phyloP scores from a whole-genome alignment of 345 rosid species.

The Acer saccharum region DNA sequence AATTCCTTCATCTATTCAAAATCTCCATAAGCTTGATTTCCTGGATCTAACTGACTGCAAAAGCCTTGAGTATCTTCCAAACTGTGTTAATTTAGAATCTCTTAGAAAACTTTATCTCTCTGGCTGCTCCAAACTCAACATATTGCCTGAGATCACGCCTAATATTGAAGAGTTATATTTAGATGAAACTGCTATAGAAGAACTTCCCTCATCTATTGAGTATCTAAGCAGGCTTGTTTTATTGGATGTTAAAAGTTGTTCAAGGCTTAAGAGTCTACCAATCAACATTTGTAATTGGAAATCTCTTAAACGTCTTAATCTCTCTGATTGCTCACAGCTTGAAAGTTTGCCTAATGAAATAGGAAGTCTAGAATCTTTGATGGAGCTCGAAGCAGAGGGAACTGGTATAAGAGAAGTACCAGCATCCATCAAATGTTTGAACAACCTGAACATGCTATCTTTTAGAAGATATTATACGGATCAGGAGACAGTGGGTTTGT shows the following conservation, averaged over 20 bases:
- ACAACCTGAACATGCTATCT: not conserved
- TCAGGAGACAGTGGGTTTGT: not conserved
- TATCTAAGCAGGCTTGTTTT: constrained; percentile 22
- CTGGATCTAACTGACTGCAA: constrained; percentile 28
- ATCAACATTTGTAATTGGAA: constrained; percentile 20
- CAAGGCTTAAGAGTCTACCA: not conserved
- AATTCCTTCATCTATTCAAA: constrained; percentile 30
- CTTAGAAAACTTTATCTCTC: not conserved
- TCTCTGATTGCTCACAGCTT: not conserved
- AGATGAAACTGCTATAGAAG: constrained; percentile 3
- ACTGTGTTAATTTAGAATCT: not conserved
- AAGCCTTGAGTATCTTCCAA: not conserved
- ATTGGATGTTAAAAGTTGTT: constrained; percentile 19
- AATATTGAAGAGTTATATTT: constrained; percentile 27
- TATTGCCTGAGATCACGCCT: constrained; percentile 25
- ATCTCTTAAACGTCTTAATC: constrained; percentile 20
- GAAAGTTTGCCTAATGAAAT: no score
- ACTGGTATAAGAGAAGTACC: not conserved
- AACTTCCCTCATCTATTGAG: constrained; percentile 18
- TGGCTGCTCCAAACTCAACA: not conserved
- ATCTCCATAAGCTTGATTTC: constrained; percentile 26
- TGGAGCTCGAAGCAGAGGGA: no score
- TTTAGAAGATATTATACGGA: no score
- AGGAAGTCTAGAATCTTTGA: no score
- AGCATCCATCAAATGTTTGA: not conserved